phyloP scores from a whole-genome alignment of 257 asterid species.

The Fraxinus cuspidata region DNA sequence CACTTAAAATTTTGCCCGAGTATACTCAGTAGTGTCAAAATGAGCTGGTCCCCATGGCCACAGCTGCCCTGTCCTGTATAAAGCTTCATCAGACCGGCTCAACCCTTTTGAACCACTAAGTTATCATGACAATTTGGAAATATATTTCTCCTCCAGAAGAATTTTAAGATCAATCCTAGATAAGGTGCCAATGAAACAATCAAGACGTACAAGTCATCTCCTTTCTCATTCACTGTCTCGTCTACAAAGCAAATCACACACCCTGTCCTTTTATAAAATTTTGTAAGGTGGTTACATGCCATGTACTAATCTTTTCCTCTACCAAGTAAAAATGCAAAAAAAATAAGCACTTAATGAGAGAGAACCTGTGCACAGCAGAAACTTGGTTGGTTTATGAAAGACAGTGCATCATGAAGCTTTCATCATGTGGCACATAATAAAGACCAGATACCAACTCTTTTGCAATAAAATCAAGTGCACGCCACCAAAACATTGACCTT shows the following conservation, averaged over 20 bases:
- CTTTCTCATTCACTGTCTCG: neutral
- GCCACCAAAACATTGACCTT: neutral
- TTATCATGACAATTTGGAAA: neutral
- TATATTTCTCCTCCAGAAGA: neutral
- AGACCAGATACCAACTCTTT: neutral
- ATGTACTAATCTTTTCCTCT: neutral
- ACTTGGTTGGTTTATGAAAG: neutral
- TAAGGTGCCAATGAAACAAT: neutral
- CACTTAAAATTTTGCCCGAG: neutral
- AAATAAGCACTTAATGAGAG: neutral
- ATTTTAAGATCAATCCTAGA: neutral
- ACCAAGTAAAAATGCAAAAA: neutral
- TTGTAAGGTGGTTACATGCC: no score
- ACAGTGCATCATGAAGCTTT: neutral
- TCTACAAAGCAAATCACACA: neutral
- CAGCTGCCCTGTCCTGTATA: neutral
- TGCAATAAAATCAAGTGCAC: neutral
- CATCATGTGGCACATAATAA: neutral
- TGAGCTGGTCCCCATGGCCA: neutral
- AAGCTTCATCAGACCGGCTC: neutral
- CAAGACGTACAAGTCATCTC: neutral
- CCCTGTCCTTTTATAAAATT: neutral
- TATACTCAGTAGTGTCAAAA: neutral
- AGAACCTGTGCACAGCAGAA: neutral
- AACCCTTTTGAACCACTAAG: neutral